These are phyloP conservation scores for Flaveria brownii DNA, from an alignment of 129 eudicot species.

Conservation along the genomic window DNA sequence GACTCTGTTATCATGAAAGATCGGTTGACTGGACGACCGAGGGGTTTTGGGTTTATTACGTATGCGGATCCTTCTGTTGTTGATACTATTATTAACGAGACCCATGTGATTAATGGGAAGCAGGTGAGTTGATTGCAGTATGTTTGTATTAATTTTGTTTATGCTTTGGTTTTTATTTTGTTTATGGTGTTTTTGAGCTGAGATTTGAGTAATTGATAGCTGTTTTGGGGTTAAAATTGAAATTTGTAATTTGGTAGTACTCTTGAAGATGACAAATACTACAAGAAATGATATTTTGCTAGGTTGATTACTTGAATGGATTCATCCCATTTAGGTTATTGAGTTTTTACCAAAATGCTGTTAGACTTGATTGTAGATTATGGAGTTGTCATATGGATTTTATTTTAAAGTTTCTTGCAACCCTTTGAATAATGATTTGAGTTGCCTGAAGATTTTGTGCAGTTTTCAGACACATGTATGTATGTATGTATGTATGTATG, in stretches of 20 bases:
- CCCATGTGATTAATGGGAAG: conserved; percentile 78
- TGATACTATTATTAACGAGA: conserved; percentile 76
- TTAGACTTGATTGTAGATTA: neutral
- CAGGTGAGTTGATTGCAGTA: conserved; percentile 47
- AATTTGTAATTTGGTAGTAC: neutral
- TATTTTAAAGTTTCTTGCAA: too few species aligned
- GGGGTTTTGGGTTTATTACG: conserved; percentile 94
- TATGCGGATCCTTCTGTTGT: conserved; percentile 89
- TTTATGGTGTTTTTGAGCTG: neutral
- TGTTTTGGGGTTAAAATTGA: neutral
- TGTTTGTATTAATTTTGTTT: neutral
- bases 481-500: too few species aligned
- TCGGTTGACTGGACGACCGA: conserved; percentile 72
- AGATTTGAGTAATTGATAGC: too few species aligned
- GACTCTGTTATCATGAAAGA: conserved; percentile 97
- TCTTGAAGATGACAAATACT: neutral
- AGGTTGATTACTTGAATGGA: neutral
- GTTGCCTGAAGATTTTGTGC: too few species aligned
- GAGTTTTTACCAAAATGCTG: neutral
- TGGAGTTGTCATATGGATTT: too few species aligned
- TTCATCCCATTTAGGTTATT: neutral
- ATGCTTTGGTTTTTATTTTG: neutral
- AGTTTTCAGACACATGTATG: too few species aligned
- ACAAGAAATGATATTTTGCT: neutral
- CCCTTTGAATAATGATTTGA: too few species aligned